Conservation (phyloP, 2,329 filamentous ascomycete genomes). For the Fusarium udum region DNA sequence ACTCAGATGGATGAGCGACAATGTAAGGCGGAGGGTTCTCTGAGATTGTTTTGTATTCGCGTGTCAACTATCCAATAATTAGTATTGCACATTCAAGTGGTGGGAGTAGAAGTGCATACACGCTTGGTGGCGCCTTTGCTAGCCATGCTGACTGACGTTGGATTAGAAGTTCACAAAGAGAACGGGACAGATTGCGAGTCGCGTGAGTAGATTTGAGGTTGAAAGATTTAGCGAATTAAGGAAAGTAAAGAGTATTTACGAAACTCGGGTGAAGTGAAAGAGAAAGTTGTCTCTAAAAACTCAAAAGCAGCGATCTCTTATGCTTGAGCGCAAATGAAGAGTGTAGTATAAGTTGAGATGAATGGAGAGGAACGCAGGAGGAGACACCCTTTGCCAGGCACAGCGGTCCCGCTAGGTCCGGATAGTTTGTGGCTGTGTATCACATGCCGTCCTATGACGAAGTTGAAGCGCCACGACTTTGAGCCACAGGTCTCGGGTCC, state of each 20-base stretch:
- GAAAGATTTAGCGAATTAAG: neutral
- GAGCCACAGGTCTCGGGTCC: constrained; percentile 15
- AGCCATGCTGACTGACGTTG: constrained; percentile 61
- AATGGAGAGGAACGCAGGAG: constrained; percentile 31
- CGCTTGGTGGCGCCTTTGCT: constrained; percentile 78
- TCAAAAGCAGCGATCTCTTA: constrained; percentile 12
- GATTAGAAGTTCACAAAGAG: constrained; percentile 21
- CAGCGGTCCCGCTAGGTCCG: constrained; percentile 26
- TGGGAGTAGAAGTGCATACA: constrained; percentile 55
- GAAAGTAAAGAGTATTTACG: neutral
- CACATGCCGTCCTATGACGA: constrained; percentile 33
- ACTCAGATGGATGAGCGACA: constrained; percentile 85
- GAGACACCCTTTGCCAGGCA: constrained; percentile 9
- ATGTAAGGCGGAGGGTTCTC: constrained; percentile 90
- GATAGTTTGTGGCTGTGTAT: constrained; percentile 31
- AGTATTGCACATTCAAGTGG: constrained; percentile 24
- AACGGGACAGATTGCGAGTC: constrained; percentile 41
- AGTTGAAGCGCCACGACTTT: neutral
- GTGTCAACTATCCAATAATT: constrained; percentile 59
- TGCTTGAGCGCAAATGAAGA: constrained; percentile 9
- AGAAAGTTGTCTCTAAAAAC: neutral
- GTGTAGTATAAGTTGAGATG: constrained; percentile 28
- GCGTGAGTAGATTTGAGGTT: constrained; percentile 25
- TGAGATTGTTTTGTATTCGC: constrained; percentile 70
- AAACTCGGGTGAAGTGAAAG: constrained; percentile 1